These are phyloP conservation scores for Helminthosporium solani DNA, from an alignment of 2,329 filamentous ascomycete genomes.

Conservation along the genomic window DNA sequence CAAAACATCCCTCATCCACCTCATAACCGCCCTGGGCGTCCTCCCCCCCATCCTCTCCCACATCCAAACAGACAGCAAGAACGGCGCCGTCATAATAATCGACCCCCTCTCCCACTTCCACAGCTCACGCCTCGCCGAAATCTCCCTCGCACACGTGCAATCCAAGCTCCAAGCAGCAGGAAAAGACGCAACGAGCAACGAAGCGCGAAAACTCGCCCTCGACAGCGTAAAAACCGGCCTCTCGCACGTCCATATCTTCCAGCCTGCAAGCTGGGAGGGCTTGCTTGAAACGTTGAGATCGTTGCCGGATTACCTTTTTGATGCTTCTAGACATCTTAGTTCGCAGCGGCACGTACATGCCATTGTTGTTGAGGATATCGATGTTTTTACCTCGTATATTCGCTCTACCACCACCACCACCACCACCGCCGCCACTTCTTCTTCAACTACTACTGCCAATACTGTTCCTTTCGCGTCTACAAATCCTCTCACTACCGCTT, in stretches of 20 bases:
- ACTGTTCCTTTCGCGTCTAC: too few species aligned
- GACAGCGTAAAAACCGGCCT: conserved; percentile 45
- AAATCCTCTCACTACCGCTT: conserved; percentile 17
- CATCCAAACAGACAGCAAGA: conserved; percentile 45
- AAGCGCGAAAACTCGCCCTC: conserved; percentile 8
- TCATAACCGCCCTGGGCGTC: conserved; percentile 53
- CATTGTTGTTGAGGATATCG: conserved; percentile 57
- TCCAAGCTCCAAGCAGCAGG: neutral
- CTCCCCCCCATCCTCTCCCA: conserved; percentile 44
- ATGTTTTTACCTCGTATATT: conserved; percentile 46
- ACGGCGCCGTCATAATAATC: conserved; percentile 51
- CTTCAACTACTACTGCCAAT: too few species aligned
- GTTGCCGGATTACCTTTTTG: conserved; percentile 54
- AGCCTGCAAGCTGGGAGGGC: conserved; percentile 52
- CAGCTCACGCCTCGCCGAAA: conserved; percentile 47
- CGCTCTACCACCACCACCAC: conserved; percentile 7
- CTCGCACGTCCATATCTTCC: conserved; percentile 60
- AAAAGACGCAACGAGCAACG: neutral
- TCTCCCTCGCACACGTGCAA: conserved; percentile 17
- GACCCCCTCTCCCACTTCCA: conserved; percentile 59
- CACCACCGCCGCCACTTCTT: neutral
- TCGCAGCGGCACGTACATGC: conserved; percentile 49
- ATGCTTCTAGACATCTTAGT: conserved; percentile 51
- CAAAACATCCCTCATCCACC: conserved; percentile 61
- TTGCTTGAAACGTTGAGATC: conserved; percentile 52